These are phyloP conservation scores for Hemileccinum impolitum DNA, from an alignment of 768 basidiomycete species.

Conservation along the genomic window DNA sequence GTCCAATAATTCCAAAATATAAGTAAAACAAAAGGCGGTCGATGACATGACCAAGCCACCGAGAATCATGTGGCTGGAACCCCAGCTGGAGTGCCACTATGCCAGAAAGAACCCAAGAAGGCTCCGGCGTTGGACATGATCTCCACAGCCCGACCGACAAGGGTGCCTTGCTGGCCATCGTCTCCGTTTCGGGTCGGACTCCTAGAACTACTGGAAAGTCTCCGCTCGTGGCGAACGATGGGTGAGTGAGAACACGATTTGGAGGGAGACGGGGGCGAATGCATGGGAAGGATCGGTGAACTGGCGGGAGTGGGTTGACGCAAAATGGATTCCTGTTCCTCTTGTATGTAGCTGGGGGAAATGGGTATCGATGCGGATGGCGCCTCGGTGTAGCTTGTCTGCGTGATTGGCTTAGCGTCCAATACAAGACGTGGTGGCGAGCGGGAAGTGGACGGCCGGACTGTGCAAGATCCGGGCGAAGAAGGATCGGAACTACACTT, in stretches of 20 bases:
- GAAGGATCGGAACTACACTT: conserved; percentile 18
- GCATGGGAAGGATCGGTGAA: conserved; percentile 45
- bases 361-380: conserved; percentile 22
- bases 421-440: conserved; percentile 28
- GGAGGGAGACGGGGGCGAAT: conserved; percentile 19
- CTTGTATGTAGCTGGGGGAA: conserved; percentile 20
- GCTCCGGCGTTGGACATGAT: conserved; percentile 80
- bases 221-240: conserved; percentile 15
- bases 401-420: conserved; percentile 27
- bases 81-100: conserved; percentile 21
- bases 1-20: conserved; percentile 31
- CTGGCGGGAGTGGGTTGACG: conserved; percentile 60
- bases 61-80: conserved; percentile 19
- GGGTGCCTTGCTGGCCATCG: conserved; percentile 36
- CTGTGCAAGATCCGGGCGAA: conserved; percentile 27
- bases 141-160: conserved; percentile 66
- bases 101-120: conserved; percentile 65
- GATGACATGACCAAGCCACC: no score
- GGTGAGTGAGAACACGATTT: background rate
- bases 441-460: conserved; percentile 12
- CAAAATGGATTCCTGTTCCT: conserved; percentile 37
- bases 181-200: conserved; percentile 27
- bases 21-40: conserved; percentile 19
- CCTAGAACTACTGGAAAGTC: conserved; percentile 15
- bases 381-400: conserved; percentile 23